Conservation (phyloP, 169 alveolate species). For the Eimeria necatrix region DNA sequence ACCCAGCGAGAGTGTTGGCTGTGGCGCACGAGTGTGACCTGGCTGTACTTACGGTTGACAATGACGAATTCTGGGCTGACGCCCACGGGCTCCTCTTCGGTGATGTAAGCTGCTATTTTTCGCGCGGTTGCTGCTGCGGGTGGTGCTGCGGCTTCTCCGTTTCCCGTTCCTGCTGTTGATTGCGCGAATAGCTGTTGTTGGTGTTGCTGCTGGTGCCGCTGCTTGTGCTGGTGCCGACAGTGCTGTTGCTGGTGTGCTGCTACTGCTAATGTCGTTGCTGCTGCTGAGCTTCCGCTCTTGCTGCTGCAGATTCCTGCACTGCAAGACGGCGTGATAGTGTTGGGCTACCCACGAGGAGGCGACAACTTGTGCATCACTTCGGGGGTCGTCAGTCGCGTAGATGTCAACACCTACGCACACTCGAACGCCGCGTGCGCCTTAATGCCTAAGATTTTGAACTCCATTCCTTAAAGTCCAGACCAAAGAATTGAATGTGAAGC, state of each 20-base stretch:
- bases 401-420: slow-evolving; percentile 88
- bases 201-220: background rate
- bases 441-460: background rate
- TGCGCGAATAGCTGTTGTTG: background rate
- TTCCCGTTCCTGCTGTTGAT: slow-evolving; percentile 21
- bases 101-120: slow-evolving; percentile 67
- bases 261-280: slow-evolving; percentile 21
- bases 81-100: slow-evolving; percentile 87
- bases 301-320: slow-evolving; percentile 85
- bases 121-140: slow-evolving; percentile 22
- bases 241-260: slow-evolving; percentile 10
- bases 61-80: slow-evolving; percentile 88
- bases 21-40: slow-evolving; percentile 92
- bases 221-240: background rate
- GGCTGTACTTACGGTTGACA: slow-evolving; percentile 89
- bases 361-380: slow-evolving; percentile 92
- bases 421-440: slow-evolving; percentile 80
- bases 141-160: background rate
- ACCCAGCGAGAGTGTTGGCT: slow-evolving; percentile 85
- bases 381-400: slow-evolving; percentile 93
- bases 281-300: background rate
- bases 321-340: slow-evolving; percentile 90
- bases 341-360: slow-evolving; percentile 95
- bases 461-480: too few species aligned
- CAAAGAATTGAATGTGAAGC: too few species aligned